Percentiles rank a stretch among this genome's conserved stretches.
Conservation (phyloP, 2,329 filamentous ascomycete species). For the Hymenoscyphus fructigenus region DNA sequence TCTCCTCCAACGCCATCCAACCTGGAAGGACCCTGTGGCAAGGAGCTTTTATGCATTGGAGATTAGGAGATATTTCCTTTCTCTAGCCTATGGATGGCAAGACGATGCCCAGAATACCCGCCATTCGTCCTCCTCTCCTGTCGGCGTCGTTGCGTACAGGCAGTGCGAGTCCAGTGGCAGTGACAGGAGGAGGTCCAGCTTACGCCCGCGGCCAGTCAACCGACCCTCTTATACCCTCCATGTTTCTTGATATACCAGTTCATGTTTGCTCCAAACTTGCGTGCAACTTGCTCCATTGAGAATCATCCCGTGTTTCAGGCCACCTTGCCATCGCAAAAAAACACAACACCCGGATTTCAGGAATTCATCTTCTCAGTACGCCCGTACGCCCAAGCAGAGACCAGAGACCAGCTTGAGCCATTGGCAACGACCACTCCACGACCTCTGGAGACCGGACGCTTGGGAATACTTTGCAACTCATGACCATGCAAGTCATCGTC, state of each 20-base stretch:
- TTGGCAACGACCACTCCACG: constrained; percentile 1
- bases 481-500: constrained; percentile 14
- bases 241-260: constrained; percentile 19
- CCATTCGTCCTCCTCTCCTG: constrained; percentile 5
- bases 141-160: constrained; percentile 8
- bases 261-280: constrained; percentile 8
- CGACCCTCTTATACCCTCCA: constrained; percentile 19
- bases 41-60: constrained; percentile 23
- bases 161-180: neutral
- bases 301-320: constrained; percentile 17
- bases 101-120: neutral
- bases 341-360: constrained; percentile 14
- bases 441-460: neutral
- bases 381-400: constrained; percentile 16
- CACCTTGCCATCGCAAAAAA: neutral
- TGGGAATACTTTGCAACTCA: constrained; percentile 4
- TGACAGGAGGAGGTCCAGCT: constrained; percentile 9
- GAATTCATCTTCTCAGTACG: constrained; percentile 14
- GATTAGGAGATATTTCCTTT: constrained; percentile 5
- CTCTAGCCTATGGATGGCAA: neutral
- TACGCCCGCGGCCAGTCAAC: constrained; percentile 14
- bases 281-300: neutral
- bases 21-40: constrained; percentile 9
- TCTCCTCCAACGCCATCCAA: constrained; percentile 6
- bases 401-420: neutral